Percentiles rank a stretch among this genome's conserved stretches.
These are phyloP conservation scores for Pseudopyrenochaeta lycopersici DNA, from an alignment of 2,329 filamentous ascomycete genomes.

Conservation along the genomic window DNA sequence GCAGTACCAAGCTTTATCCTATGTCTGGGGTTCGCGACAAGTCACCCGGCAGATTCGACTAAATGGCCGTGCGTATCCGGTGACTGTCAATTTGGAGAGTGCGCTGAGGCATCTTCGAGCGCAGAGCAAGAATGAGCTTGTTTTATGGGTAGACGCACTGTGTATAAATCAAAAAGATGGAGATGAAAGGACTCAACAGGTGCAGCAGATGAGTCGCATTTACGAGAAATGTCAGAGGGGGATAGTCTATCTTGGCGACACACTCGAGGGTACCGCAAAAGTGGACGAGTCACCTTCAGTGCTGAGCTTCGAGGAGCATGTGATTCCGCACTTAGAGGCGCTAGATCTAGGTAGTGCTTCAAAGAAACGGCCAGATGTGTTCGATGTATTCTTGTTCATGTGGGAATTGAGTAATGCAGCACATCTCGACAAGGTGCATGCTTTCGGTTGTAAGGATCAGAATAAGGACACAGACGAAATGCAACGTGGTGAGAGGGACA, in stretches of 20 bases:
- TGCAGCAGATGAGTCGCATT: too few relatives aligned
- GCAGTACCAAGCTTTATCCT: conserved; percentile 20
- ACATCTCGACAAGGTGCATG: background rate
- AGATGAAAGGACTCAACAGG: too few relatives aligned
- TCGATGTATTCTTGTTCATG: background rate
- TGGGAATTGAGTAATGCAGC: background rate
- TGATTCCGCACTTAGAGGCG: too few relatives aligned
- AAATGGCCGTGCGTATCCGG: conserved; percentile 2
- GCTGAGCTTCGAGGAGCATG: too few relatives aligned
- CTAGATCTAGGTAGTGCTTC: too few relatives aligned
- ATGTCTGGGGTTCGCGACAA: conserved; percentile 20
- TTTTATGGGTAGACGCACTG: too few relatives aligned
- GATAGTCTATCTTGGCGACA: too few relatives aligned
- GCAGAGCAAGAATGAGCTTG: background rate
- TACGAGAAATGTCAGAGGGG: too few relatives aligned
- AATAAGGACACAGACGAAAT: background rate
- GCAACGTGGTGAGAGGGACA: background rate
- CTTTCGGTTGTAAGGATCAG: background rate
- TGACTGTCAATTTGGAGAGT: conserved; percentile 22
- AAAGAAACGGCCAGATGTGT: too few relatives aligned
- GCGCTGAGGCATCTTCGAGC: conserved; percentile 19
- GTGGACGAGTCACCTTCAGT: too few relatives aligned
- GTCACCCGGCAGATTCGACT: conserved; percentile 5
- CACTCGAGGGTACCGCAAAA: too few relatives aligned
- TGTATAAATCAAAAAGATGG: too few relatives aligned